These are phyloP conservation scores for Tirmania nivea DNA, from an alignment of 495 filamentous ascomycete species.

Conservation along the genomic window DNA sequence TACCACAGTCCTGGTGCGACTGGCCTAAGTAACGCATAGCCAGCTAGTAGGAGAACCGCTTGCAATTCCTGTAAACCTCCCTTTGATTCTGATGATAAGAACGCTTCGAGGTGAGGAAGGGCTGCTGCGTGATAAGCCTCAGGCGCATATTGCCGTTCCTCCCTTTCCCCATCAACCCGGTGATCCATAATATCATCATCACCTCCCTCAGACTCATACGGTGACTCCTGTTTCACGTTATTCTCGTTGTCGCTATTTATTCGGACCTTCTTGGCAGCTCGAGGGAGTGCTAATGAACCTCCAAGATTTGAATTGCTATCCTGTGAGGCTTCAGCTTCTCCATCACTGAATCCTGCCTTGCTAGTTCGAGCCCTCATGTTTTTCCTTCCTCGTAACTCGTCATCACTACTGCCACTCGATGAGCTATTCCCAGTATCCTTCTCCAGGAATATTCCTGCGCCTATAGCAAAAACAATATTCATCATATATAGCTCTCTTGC, in stretches of 20 bases:
- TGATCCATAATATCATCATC: constrained; percentile 22
- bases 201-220: not conserved
- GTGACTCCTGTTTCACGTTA: not conserved
- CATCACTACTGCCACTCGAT: constrained; percentile 9
- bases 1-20: constrained; percentile 93
- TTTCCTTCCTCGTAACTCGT: not conserved
- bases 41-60: constrained; percentile 70
- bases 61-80: constrained; percentile 80
- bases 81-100: constrained; percentile 47
- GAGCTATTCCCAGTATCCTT: not conserved
- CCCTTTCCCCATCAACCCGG: constrained; percentile 15
- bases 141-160: constrained; percentile 49
- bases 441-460: constrained; percentile 74
- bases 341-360: constrained; percentile 8
- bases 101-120: constrained; percentile 73
- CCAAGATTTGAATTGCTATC: not conserved
- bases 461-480: constrained; percentile 96
- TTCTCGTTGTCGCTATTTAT: not conserved
- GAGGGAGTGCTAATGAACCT: not conserved
- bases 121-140: constrained; percentile 94
- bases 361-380: not conserved
- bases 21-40: constrained; percentile 73
- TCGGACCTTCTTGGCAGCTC: not conserved
- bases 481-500: constrained; percentile 74
- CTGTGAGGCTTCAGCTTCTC: constrained; percentile 13